Evolutionary conservation across 1,284 basidiomycete genomes (phyloP).

Genomic region (Boletus sp.): DNA sequence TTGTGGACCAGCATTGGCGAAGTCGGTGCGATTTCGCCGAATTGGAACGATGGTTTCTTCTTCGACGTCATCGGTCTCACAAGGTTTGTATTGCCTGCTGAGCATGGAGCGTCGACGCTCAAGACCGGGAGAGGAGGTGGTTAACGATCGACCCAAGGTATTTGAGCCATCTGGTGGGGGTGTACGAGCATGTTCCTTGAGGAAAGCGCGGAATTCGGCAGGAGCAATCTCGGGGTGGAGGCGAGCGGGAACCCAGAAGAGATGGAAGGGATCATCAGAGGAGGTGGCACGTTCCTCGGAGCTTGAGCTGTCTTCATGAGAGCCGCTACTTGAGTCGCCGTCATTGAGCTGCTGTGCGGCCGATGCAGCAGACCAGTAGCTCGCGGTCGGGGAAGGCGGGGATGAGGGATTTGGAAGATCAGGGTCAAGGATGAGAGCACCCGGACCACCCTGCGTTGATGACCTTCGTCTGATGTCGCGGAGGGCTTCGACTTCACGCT

Average conservation of each 20-base stretch:
- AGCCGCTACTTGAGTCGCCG: slow-evolving; percentile 44
- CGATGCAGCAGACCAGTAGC: slow-evolving; percentile 46
- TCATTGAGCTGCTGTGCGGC: slow-evolving; percentile 33
- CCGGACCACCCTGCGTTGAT: slow-evolving; percentile 65
- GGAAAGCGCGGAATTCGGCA: slow-evolving; percentile 89
- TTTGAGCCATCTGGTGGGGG: slow-evolving; percentile 46
- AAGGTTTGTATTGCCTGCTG: slow-evolving; percentile 80
- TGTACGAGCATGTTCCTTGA: slow-evolving; percentile 85
- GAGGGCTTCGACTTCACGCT: slow-evolving; percentile 81
- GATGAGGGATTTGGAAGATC: slow-evolving; percentile 72
- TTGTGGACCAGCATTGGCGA: slow-evolving; percentile 61
- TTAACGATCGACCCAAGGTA: slow-evolving; percentile 36
- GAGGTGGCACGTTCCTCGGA: slow-evolving; percentile 31
- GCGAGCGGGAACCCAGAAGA: slow-evolving; percentile 97
- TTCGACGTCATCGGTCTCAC: slow-evolving; percentile 70
- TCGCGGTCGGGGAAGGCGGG: slow-evolving; percentile 48
- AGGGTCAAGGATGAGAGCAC: slow-evolving; percentile 78
- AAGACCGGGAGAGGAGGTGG: slow-evolving; percentile 47
- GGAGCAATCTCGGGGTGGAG: slow-evolving; percentile 97
- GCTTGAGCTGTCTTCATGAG: slow-evolving; percentile 43
- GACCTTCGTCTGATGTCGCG: slow-evolving; percentile 81
- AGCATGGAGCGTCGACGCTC: slow-evolving; percentile 86
- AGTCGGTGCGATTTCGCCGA: slow-evolving; percentile 62
- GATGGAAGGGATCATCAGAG: slow-evolving; percentile 72
- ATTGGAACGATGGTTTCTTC: slow-evolving; percentile 65